A percentile compares a stretch with the other conserved stretches of the same genome.
Evolutionary conservation across 2,329 filamentous ascomycete genomes (phyloP).

Genomic region (Juglanconis oblonga): DNA sequence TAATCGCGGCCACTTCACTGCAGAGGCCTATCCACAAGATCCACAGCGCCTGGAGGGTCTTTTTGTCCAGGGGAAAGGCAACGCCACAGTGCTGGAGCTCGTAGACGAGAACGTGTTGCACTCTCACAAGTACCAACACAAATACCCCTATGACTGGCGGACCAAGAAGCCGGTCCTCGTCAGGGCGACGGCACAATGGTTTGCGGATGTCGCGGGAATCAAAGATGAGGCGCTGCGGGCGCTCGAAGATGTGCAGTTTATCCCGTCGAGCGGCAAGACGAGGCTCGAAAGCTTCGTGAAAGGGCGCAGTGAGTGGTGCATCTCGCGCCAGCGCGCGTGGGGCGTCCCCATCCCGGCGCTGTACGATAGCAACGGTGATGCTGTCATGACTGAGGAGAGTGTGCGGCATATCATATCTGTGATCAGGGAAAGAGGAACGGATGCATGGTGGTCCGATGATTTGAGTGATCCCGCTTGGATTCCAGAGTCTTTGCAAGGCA

Average conservation of each 20-base stretch:
- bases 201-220: constrained; percentile 84
- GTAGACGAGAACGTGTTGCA: constrained; percentile 65
- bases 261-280: constrained; percentile 70
- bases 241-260: constrained; percentile 70
- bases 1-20: constrained; percentile 76
- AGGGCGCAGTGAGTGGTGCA: constrained; percentile 93
- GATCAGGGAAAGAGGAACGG: constrained; percentile 74
- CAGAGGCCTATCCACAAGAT: constrained; percentile 70
- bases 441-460: constrained; percentile 91
- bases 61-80: constrained; percentile 46
- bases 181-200: constrained; percentile 95
- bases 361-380: constrained; percentile 69
- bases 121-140: constrained; percentile 74
- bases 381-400: constrained; percentile 74
- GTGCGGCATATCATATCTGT: constrained; percentile 82
- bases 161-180: constrained; percentile 91
- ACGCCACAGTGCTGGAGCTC: constrained; percentile 60
- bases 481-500: constrained; percentile 54
- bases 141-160: constrained; percentile 97
- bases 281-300: constrained; percentile 83
- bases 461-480: constrained; percentile 77
- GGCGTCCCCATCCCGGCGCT: constrained; percentile 93
- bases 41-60: constrained; percentile 66
- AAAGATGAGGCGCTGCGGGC: constrained; percentile 70
- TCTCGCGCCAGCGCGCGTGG: constrained; percentile 93